Conservation (phyloP, 2,329 filamentous ascomycete genomes). For the Verticillium tricorpus region DNA sequence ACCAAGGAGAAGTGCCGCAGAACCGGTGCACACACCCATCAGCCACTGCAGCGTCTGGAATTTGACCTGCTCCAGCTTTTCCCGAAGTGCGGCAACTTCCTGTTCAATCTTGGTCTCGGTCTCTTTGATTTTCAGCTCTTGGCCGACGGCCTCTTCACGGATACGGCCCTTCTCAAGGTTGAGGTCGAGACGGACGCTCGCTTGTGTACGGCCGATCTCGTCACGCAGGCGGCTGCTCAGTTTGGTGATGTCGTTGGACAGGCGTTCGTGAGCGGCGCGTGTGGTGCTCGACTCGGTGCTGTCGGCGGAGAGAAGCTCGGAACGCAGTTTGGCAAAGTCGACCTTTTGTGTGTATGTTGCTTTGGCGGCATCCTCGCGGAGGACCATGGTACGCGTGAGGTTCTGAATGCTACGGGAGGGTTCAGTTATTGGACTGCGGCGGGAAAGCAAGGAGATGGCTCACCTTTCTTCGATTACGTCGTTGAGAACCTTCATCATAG, state of each 20-base stretch:
- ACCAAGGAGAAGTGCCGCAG: slow-evolving; percentile 63
- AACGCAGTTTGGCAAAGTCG: slow-evolving; percentile 94
- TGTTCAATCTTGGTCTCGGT: slow-evolving; percentile 98
- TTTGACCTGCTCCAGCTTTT: slow-evolving; percentile 95
- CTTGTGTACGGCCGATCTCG: slow-evolving; percentile 91
- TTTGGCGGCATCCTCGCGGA: slow-evolving; percentile 86
- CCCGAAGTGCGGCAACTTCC: slow-evolving; percentile 83
- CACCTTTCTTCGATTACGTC: slow-evolving; percentile 95
- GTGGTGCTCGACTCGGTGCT: slow-evolving; percentile 87
- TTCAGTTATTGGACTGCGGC: background rate
- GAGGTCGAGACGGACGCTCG: slow-evolving; percentile 84
- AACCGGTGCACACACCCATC: slow-evolving; percentile 75
- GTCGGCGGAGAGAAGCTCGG: slow-evolving; percentile 87
- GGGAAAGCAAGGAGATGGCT: slow-evolving; percentile 3
- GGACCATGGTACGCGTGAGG: slow-evolving; percentile 94
- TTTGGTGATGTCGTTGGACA: slow-evolving; percentile 93
- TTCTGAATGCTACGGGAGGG: slow-evolving; percentile 72
- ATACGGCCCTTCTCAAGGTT: slow-evolving; percentile 97
- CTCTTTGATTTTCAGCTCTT: slow-evolving; percentile 98
- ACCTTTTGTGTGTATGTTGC: slow-evolving; percentile 84
- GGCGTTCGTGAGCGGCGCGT: slow-evolving; percentile 80
- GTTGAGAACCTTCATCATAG: slow-evolving; percentile 97
- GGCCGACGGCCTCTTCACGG: slow-evolving; percentile 89
- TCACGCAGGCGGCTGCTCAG: slow-evolving; percentile 84
- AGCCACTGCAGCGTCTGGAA: slow-evolving; percentile 98